Conservation (phyloP, 805 yeast genomes). For the Candida orba region DNA sequence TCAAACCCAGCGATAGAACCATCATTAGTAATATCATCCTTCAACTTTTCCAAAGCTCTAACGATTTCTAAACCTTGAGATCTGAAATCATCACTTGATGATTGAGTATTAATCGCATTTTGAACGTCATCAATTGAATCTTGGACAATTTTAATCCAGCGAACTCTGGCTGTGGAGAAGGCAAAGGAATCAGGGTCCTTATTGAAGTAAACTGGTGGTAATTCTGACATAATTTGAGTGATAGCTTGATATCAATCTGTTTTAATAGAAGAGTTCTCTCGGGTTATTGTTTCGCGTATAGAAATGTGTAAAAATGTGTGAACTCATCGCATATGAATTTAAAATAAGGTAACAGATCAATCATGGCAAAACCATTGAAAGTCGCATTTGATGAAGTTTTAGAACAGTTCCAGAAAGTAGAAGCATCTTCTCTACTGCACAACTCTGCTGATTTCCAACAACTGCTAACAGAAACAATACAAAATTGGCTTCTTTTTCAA, state of each 20-base stretch:
- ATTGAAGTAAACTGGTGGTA: constrained; percentile 45
- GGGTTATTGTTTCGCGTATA: not conserved
- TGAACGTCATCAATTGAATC: constrained; percentile 60
- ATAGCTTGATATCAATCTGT: not conserved
- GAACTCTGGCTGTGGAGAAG: constrained; percentile 59
- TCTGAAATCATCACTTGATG: constrained; percentile 1
- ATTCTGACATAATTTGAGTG: constrained; percentile 1
- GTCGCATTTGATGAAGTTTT: constrained; percentile 3
- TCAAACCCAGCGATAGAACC: constrained; percentile 37
- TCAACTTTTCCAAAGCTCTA: constrained; percentile 34
- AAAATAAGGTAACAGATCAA: not conserved
- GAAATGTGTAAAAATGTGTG: too few species aligned
- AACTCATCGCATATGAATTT: not conserved
- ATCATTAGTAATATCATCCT: constrained; percentile 38
- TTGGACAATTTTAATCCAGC: constrained; percentile 84
- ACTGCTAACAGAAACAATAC: constrained; percentile 29
- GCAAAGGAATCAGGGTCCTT: constrained; percentile 77
- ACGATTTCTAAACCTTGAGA: constrained; percentile 43
- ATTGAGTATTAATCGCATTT: constrained; percentile 24
- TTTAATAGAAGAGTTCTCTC: not conserved
- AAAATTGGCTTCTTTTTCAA: constrained; percentile 38
- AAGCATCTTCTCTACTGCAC: constrained; percentile 26
- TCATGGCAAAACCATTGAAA: constrained; percentile 5
- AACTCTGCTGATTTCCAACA: constrained; percentile 38
- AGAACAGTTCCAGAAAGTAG: not conserved